These are phyloP conservation scores for Glycine soja DNA, from an alignment of 306 rosid species.

Conservation along the genomic window DNA sequence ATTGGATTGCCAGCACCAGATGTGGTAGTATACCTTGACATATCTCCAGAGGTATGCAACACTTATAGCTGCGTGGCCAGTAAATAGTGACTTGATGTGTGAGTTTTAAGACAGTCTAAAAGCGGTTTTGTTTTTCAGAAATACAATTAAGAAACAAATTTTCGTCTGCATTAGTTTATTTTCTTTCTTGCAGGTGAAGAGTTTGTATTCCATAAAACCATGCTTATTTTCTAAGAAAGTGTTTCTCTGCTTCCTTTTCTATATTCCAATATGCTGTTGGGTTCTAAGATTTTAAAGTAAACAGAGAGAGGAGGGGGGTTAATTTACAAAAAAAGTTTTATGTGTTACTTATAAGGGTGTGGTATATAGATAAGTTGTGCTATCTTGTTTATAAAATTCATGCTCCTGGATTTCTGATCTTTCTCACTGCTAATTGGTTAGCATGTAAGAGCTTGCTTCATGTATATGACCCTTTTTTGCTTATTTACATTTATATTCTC, in stretches of 20 bases:
- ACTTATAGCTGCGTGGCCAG: background rate
- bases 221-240: background rate
- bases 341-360: background rate
- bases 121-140: conserved; percentile 23
- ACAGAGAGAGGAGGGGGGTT: too few species aligned
- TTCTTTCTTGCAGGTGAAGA: conserved; percentile 23
- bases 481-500: conserved; percentile 17
- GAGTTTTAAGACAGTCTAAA: conserved; percentile 8
- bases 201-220: background rate
- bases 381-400: conserved; percentile 3
- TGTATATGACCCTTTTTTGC: conserved; percentile 6
- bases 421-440: background rate
- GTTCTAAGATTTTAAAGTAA: background rate
- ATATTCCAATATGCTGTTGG: background rate
- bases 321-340: background rate
- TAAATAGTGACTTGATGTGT: background rate
- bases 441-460: conserved; percentile 26
- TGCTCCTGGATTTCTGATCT: conserved; percentile 7
- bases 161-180: background rate
- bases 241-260: conserved; percentile 2
- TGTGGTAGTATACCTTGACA: conserved; percentile 77
- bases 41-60: conserved; percentile 80
- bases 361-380: conserved; percentile 21
- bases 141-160: background rate
- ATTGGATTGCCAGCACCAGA: conserved; percentile 87